Evolutionary conservation across 352 stramenopile genomes (phyloP).

Genomic region (Thraustochytrium sp.): DNA sequence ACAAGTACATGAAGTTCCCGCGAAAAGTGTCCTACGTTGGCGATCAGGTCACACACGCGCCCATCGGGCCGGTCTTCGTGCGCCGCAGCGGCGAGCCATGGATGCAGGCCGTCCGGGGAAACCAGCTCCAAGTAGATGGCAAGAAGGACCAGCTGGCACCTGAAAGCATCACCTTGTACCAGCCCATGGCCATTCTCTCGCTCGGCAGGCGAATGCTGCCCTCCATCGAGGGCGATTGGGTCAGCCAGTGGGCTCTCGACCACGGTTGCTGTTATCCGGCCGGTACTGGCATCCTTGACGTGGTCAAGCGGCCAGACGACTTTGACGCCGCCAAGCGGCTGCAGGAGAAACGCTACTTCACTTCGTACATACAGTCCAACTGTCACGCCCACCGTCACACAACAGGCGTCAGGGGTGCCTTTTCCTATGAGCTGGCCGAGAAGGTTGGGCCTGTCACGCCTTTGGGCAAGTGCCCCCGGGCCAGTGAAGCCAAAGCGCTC

Average conservation of each 20-base stretch:
- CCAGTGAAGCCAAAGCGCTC: not conserved
- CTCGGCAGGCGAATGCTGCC: not conserved
- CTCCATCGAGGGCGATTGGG: not conserved
- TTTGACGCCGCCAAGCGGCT: not conserved
- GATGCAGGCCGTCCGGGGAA: not conserved
- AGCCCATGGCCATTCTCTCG: not conserved
- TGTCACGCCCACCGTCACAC: not conserved
- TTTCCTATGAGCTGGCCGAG: not conserved
- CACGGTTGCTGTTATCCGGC: not conserved
- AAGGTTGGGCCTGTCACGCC: not conserved
- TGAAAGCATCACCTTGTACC: not conserved
- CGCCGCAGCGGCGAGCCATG: not conserved
- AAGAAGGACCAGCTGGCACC: not conserved
- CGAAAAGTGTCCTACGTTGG: not conserved
- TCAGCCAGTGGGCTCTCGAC: not conserved
- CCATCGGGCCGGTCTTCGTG: not conserved
- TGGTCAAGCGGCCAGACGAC: not conserved
- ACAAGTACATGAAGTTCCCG: not conserved
- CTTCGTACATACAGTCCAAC: not conserved
- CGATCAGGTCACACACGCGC: not conserved
- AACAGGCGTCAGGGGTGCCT: not conserved
- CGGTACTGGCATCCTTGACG: not conserved
- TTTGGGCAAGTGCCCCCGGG: not conserved
- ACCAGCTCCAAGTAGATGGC: not conserved
- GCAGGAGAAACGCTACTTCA: not conserved